These are phyloP conservation scores for Cladosporium sp. DNA, from an alignment of 2,329 filamentous ascomycete species.

Conservation along the genomic window DNA sequence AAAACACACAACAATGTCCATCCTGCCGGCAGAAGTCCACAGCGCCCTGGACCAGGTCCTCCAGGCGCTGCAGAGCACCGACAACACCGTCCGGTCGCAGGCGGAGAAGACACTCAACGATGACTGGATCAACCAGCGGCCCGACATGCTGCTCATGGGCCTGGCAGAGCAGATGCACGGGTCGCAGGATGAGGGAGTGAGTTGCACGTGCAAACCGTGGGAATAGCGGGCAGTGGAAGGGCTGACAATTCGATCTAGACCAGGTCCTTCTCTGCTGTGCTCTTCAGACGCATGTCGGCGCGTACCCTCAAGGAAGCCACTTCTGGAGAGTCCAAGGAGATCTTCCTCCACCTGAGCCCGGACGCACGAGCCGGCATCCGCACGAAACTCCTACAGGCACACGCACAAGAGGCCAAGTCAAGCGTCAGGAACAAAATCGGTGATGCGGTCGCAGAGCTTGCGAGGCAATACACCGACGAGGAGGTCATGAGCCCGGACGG, in stretches of 20 bases:
- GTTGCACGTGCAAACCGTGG: conserved; percentile 26
- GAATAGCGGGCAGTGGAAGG: neutral
- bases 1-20: conserved; percentile 47
- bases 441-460: conserved; percentile 94
- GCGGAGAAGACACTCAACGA: conserved; percentile 87
- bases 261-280: conserved; percentile 85
- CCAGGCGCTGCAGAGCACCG: conserved; percentile 79
- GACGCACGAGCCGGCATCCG: conserved; percentile 76
- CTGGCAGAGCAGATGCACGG: conserved; percentile 85
- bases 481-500: conserved; percentile 27
- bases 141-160: conserved; percentile 88
- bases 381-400: conserved; percentile 73
- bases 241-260: conserved; percentile 51
- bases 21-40: conserved; percentile 80
- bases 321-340: conserved; percentile 68
- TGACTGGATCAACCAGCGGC: conserved; percentile 79
- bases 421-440: conserved; percentile 90
- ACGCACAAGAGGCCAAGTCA: conserved; percentile 68
- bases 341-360: conserved; percentile 74
- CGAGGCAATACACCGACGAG: conserved; percentile 88
- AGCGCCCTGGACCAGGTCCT: conserved; percentile 81
- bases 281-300: conserved; percentile 89
- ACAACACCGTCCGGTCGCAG: conserved; percentile 78
- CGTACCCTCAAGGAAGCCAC: conserved; percentile 74
- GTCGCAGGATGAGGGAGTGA: conserved; percentile 68